Base-by-base conservation (phyloP, 139 green algal species). In the Tetratostichococcus sp. region DNA sequence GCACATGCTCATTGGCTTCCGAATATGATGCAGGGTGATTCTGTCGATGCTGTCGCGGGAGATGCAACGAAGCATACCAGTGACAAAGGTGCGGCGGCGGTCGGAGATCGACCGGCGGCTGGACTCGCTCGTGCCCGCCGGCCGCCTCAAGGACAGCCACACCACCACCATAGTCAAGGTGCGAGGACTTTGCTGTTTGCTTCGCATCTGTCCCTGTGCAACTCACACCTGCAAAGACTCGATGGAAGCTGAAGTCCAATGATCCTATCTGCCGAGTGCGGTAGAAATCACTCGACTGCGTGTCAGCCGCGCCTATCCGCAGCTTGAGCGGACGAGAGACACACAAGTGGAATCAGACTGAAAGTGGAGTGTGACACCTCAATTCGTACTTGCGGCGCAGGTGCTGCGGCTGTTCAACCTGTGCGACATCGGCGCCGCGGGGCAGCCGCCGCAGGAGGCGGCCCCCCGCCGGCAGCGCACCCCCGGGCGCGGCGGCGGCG, bases 361-460 rank as follows among this genome's bases (percentile, higher is more conserved):
- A n/a, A n/a, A n/a, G n/a, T n/a, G n/a, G n/a, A n/a, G n/a, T n/a
- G n/a, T n/a, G n/a, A n/a, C n/a, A n/a, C n/a, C n/a, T n/a, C n/a
- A n/a, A n/a, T n/a, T n/a, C n/a, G n/a, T n/a, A n/a, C n/a, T n/a
- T n/a, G n/a, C 14, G 19, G 2, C 79, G 19, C 65, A 70, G 23
- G 39, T 86, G 66, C 85, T 97, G 67, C 90, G 92, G 43, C 84
- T 97, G 75, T 97, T 97, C 87, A 97, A 97, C 84, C 80, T 97
- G 21, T 96, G 91, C 72, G 93, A 97, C 80, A 87, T 97, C 26
- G 86, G 80, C 19, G 76, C 82, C 74, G 75, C 80, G 26, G 67
- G 50, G 50, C 50, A 62, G 50, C 50, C 50, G 14, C 50, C 50
- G 50, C 50, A 62, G 50, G 14, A 17, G 50, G 14, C 50, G 17